These are phyloP conservation scores for Eucalyptus marginata DNA, from an alignment of 345 rosid species.

Conservation along the genomic window DNA sequence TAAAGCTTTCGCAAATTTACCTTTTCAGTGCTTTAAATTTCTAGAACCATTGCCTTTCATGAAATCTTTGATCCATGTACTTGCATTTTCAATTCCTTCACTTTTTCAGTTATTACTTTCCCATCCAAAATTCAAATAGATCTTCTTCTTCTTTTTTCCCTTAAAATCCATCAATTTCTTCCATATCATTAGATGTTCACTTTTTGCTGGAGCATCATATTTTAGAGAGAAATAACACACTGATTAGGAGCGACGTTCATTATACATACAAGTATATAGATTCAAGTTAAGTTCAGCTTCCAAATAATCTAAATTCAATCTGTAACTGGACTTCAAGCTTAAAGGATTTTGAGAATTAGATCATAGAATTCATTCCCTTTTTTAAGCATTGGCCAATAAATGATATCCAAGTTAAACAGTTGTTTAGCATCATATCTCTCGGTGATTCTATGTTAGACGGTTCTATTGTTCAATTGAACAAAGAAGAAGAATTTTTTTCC, in stretches of 20 bases:
- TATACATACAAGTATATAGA: not conserved
- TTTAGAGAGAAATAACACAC: not conserved
- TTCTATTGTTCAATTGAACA: not conserved
- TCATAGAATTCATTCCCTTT: not conserved
- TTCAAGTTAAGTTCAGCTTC: not conserved
- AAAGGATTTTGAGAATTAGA: not conserved
- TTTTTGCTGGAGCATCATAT: not conserved
- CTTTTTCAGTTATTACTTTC: too few species aligned
- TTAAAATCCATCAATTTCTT: not conserved
- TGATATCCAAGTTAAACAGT: not conserved
- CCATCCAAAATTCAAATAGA: too few species aligned
- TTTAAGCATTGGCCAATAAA: not conserved
- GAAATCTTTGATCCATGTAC: not conserved
- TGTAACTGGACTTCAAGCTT: not conserved
- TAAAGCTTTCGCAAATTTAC: not conserved
- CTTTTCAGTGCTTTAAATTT: not conserved
- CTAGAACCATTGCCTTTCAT: not conserved
- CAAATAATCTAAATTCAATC: not conserved
- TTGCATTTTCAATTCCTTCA: not conserved
- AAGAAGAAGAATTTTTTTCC: too few species aligned
- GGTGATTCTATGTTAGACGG: not conserved
- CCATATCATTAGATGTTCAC: not conserved
- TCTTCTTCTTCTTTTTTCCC: rapidly evolving
- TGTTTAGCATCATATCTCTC: not conserved
- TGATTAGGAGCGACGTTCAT: not conserved